These are phyloP conservation scores for Rosa hybrid DNA, from an alignment of 331 rosid species.

Conservation along the genomic window DNA sequence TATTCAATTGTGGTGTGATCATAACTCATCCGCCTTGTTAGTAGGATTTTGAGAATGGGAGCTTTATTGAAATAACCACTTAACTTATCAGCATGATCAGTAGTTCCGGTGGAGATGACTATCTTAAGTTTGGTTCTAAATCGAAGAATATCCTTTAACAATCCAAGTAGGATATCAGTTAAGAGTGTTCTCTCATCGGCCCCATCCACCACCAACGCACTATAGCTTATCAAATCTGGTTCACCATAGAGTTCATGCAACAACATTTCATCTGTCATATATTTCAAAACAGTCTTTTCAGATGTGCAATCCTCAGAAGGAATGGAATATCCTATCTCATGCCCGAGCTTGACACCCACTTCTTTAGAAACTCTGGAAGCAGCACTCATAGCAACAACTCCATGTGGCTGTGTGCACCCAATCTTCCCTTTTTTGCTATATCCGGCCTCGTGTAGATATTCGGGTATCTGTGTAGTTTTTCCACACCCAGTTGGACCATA, in stretches of 20 bases:
- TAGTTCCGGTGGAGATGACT: conserved; percentile 78
- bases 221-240: background rate
- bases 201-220: conserved; percentile 85
- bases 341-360: background rate
- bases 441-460: background rate
- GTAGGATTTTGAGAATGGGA: background rate
- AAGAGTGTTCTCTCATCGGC: conserved; percentile 95
- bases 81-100: conserved; percentile 72
- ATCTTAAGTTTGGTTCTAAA: conserved; percentile 77
- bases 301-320: background rate
- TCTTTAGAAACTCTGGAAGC: background rate
- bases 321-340: background rate
- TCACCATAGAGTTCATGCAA: background rate
- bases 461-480: background rate
- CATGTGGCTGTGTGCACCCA: background rate
- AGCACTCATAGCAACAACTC: background rate
- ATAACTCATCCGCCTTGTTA: conserved; percentile 30
- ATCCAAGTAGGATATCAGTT: conserved; percentile 84
- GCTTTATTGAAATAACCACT: conserved; percentile 64
- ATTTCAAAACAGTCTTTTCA: background rate
- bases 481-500: background rate
- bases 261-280: background rate
- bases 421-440: background rate
- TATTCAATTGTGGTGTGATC: background rate
- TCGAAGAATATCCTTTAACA: conserved; percentile 84